Evolutionary conservation across 2,329 filamentous ascomycete genomes (phyloP), one percentile per base, ranked within the genome.

Genomic region (Fusarium austroafricanum): DNA sequence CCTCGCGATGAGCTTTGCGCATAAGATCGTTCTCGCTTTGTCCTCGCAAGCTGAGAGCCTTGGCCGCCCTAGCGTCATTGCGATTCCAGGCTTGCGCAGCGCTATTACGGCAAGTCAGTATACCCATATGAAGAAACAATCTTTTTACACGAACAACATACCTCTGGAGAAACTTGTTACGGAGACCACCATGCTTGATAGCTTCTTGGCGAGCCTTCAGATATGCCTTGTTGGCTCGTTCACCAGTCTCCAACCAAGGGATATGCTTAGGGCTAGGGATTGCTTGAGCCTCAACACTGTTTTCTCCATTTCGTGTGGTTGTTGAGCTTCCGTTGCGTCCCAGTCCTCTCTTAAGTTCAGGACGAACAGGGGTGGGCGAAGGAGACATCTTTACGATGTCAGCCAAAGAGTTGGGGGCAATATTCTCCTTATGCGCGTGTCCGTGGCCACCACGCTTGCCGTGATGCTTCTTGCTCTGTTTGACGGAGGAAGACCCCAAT

Each of bases 61-160:
- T 98, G 63, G 96, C 96, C 18, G 96, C 95, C 65, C 96, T 90
- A 39, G 96, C 95, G 78, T 99, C 96, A 75, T 97, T 98, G 59
- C 96, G 92, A 77, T 98, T 97, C 95, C 96, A 99, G 21, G 96
- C 96, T 85, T 98, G 95, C 10, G 95, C 95, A 70, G 96, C 96
- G 79, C 94, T 96, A 67, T 40, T 15, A 29, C 37, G 5, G 17
- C 52, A 12, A 45, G 53, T 67, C 42, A 68, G 61, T 33, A 23
- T 10, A 46, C 20, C 29, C 10, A 31, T 31, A 29, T 40, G 17
- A 43, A 15, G 20, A 21, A 21, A 39, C 12, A 29, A 26, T 11
- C n/a, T n/a, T 35, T 10, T 20, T 21, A n/a, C 10, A 29, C 3
- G 10, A 10, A 31, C 20, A 17, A 17, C 20, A 77, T 81, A 95